Evolutionary conservation across 441 rosid genomes (phyloP).

Genomic region (Erodium texanum): DNA sequence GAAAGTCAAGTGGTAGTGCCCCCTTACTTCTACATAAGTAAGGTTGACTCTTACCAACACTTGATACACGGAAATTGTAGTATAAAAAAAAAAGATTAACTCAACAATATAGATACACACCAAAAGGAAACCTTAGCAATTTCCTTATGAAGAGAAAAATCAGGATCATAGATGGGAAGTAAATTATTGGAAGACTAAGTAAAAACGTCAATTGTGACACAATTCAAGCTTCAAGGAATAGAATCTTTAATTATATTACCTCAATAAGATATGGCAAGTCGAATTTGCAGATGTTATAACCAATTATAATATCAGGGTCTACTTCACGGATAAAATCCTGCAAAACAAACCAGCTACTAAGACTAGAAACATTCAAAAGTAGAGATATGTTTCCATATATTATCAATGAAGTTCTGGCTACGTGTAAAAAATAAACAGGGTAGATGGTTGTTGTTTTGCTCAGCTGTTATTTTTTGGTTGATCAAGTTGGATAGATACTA

Average conservation of each 20-base stretch:
- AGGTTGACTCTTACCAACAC: too few species aligned
- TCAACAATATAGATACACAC: neutral
- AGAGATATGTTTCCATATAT: neutral
- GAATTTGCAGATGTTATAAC: slow-evolving; percentile 96
- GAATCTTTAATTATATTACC: slow-evolving; percentile 38
- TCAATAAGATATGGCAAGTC: slow-evolving; percentile 96
- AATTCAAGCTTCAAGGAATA: neutral
- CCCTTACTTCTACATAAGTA: too few species aligned
- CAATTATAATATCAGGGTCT: slow-evolving; percentile 96
- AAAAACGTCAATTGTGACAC: neutral
- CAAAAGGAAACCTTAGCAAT: slow-evolving; percentile 15
- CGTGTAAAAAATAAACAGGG: neutral
- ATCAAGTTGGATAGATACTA: neutral
- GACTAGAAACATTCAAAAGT: slow-evolving; percentile 5
- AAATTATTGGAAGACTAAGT: slow-evolving; percentile 1
- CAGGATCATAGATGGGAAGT: neutral
- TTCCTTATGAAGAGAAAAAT: slow-evolving; percentile 9
- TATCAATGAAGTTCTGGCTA: neutral
- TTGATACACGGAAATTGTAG: too few species aligned
- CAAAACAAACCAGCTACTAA: slow-evolving; percentile 26
- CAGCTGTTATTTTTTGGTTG: neutral
- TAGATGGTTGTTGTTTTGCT: neutral
- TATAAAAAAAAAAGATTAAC: too few species aligned
- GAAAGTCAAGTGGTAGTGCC: too few species aligned
- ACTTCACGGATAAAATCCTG: slow-evolving; percentile 83